A percentile compares a stretch with the other conserved stretches of the same genome.
phyloP scores from a whole-genome alignment of 129 eudicot genomes.

The Flaveria linearis region DNA sequence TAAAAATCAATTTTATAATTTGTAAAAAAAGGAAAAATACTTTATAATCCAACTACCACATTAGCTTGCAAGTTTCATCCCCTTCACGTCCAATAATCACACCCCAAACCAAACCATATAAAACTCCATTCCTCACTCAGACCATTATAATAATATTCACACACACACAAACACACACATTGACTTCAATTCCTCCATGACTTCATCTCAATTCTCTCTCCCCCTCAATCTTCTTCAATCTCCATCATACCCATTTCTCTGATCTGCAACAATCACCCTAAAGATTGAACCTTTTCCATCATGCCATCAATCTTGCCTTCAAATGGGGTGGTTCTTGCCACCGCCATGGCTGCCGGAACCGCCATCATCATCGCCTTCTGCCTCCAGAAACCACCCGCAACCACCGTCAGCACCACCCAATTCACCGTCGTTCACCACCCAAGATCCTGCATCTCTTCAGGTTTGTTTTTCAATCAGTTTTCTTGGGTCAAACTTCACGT shows the following conservation, averaged over 20 bases:
- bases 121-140: conserved; percentile 24
- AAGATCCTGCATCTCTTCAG: conserved; percentile 75
- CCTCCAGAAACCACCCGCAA: conserved; percentile 52
- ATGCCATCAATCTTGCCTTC: conserved; percentile 64
- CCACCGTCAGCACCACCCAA: conserved; percentile 23
- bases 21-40: not conserved
- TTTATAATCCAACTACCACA: too few species aligned
- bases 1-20: too few species aligned
- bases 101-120: conserved; percentile 30
- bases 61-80: not conserved
- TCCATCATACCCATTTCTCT: conserved; percentile 40
- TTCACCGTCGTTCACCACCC: conserved; percentile 32
- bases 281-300: not conserved
- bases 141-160: conserved; percentile 26
- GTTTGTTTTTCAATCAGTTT: conserved; percentile 26
- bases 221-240: conserved; percentile 23
- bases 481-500: conserved; percentile 16
- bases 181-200: conserved; percentile 37
- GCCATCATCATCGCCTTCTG: conserved; percentile 58
- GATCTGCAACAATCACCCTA: conserved; percentile 30
- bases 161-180: conserved; percentile 26
- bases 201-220: conserved; percentile 35
- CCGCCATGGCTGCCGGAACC: conserved; percentile 87
- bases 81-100: not conserved
- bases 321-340: conserved; percentile 61